Percentiles rank a stretch among this genome's conserved stretches.
phyloP scores from a whole-genome alignment of 2,329 filamentous ascomycete species.

The Grosmannia clavigera region DNA sequence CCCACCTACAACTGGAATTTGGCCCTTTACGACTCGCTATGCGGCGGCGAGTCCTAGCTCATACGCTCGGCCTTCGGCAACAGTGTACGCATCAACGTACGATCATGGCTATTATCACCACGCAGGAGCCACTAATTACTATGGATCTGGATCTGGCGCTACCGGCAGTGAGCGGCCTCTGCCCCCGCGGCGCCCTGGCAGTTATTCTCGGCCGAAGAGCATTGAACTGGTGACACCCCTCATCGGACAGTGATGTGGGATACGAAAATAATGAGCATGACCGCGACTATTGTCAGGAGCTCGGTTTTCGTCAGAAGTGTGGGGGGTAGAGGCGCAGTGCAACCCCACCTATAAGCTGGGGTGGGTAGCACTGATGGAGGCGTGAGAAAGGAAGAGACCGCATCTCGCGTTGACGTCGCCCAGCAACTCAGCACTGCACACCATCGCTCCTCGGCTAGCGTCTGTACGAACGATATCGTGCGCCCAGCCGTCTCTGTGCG shows the following conservation, averaged over 20 bases:
- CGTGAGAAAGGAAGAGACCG: not conserved
- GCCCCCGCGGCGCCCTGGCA: constrained; percentile 40
- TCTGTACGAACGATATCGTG: not conserved
- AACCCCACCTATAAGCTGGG: not conserved
- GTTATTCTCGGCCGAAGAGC: constrained; percentile 45
- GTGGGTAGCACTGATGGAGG: not conserved
- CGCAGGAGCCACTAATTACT: constrained; percentile 25
- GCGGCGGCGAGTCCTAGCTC: constrained; percentile 40
- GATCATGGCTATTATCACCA: constrained; percentile 29
- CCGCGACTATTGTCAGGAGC: not conserved
- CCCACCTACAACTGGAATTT: constrained; percentile 28
- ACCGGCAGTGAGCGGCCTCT: constrained; percentile 38
- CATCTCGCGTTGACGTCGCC: not conserved
- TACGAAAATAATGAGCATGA: not conserved
- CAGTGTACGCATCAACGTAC: constrained; percentile 40
- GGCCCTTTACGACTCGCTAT: constrained; percentile 41
- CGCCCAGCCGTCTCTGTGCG: not conserved
- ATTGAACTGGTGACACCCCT: constrained; percentile 53
- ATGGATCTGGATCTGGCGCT: constrained; percentile 17
- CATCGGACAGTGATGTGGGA: constrained; percentile 29
- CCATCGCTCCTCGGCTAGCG: not conserved
- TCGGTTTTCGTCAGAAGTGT: not conserved
- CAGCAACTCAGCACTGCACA: not conserved
- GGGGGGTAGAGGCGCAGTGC: not conserved
- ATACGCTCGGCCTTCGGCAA: constrained; percentile 30